Conservation (phyloP, 1,284 basidiomycete genomes). For the Marasmius tenuissimus region DNA sequence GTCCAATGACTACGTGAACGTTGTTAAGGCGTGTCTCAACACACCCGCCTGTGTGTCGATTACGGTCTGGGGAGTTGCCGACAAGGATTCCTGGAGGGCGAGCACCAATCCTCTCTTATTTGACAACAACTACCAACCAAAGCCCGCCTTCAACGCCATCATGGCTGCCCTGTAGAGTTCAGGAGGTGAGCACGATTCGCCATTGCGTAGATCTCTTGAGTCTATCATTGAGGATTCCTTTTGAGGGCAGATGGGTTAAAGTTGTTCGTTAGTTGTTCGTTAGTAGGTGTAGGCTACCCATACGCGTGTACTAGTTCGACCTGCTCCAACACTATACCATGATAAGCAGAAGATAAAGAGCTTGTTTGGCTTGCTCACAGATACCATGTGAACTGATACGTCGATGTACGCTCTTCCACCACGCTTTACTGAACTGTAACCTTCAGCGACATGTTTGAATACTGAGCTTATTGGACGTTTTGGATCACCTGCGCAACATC, state of each 20-base stretch:
- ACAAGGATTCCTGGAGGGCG: conserved; percentile 48
- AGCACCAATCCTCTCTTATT: conserved; percentile 41
- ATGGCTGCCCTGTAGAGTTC: conserved; percentile 27
- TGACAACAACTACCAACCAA: conserved; percentile 44
- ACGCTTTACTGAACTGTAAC: too few species aligned
- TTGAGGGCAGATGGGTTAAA: background rate
- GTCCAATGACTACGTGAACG: conserved; percentile 43
- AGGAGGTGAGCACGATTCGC: background rate
- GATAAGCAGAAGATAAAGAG: background rate
- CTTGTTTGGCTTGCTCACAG: too few species aligned
- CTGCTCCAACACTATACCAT: background rate
- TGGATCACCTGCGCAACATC: too few species aligned
- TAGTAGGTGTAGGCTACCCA: too few species aligned
- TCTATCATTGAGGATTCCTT: background rate
- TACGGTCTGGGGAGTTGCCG: conserved; percentile 50
- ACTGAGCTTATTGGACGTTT: too few species aligned
- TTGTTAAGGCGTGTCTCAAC: conserved; percentile 46
- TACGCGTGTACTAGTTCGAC: background rate
- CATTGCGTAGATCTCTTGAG: background rate
- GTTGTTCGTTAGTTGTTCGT: too few species aligned
- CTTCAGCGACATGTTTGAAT: too few species aligned
- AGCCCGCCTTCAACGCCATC: conserved; percentile 46
- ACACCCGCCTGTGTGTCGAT: conserved; percentile 45
- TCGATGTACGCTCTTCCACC: too few species aligned
- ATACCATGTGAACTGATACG: too few species aligned